Evolutionary conservation across 75 land plant species (phyloP).

Genomic region (Pinus tabuliformis): DNA sequence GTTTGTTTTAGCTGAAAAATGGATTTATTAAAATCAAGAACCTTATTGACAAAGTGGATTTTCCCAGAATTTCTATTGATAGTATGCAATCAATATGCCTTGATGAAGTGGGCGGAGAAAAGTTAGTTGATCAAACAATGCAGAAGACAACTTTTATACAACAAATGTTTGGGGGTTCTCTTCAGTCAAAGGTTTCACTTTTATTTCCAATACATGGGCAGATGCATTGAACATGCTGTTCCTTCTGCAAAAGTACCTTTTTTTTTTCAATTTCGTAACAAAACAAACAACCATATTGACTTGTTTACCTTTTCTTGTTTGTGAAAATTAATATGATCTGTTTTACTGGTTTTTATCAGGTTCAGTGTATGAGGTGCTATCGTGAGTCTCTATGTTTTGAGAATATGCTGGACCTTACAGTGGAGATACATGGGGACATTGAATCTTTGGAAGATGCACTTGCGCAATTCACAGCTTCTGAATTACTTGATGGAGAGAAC

Average conservation of each 20-base stretch:
- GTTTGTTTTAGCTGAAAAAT: neutral
- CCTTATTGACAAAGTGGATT: neutral
- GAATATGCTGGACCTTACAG: slow-evolving; percentile 81
- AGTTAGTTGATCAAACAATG: slow-evolving; percentile 42
- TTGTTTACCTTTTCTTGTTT: neutral
- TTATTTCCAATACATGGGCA: neutral
- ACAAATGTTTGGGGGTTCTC: slow-evolving; percentile 78
- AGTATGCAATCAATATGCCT: slow-evolving; percentile 91
- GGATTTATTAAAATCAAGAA: neutral
- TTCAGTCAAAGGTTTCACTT: slow-evolving; percentile 67
- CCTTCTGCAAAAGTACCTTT: neutral
- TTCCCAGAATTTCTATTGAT: slow-evolving; percentile 51
- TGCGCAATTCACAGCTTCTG: slow-evolving; percentile 71
- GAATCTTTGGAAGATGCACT: slow-evolving; percentile 84
- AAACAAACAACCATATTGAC: neutral
- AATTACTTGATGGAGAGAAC: slow-evolving; percentile 81
- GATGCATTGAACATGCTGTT: slow-evolving; percentile 1
- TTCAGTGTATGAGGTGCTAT: slow-evolving; percentile 68
- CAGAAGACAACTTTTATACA: slow-evolving; percentile 85
- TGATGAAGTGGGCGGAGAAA: slow-evolving; percentile 73
- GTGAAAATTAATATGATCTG: neutral
- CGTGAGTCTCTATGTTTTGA: slow-evolving; percentile 79
- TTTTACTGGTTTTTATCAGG: slow-evolving; percentile 34
- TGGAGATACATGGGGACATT: slow-evolving; percentile 81
- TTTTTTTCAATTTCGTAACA: neutral